Percentiles rank a stretch among this genome's conserved stretches.
Conservation (phyloP, 371 early-diverging fungal species). For the Smittium mucronatum region DNA sequence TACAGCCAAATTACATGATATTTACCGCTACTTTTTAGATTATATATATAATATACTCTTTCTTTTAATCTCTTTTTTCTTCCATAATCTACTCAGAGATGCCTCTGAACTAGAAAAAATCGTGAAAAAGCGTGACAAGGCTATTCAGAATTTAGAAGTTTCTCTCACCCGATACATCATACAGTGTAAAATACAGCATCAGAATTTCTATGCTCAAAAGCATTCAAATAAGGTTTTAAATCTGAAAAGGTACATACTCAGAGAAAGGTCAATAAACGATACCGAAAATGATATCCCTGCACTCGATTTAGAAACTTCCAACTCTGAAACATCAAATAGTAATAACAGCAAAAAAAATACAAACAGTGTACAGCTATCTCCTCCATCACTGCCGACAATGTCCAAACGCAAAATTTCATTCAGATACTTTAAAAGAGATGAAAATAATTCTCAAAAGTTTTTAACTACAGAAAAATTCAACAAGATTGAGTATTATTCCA, state of each 20-base stretch:
- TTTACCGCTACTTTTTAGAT: too few species aligned
- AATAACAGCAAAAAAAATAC: background rate
- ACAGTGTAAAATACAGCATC: background rate
- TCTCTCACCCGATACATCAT: background rate
- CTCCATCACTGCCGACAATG: background rate
- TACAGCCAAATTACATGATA: background rate
- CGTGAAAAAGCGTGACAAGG: background rate
- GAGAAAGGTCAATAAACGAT: background rate
- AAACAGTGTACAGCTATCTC: background rate
- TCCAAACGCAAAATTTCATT: too few species aligned
- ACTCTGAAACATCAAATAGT: background rate
- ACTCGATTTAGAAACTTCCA: background rate
- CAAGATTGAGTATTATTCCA: background rate
- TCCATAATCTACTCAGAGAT: background rate
- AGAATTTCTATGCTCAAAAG: constrained; percentile 3
- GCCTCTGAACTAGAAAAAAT: background rate
- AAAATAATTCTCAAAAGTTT: background rate
- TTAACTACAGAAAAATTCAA: background rate
- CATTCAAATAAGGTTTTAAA: background rate
- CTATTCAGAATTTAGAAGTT: background rate
- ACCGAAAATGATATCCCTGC: background rate
- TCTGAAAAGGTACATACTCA: background rate
- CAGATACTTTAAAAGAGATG: background rate
- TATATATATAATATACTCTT: too few species aligned
- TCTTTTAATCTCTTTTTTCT: background rate